phyloP scores from a whole-genome alignment of 1,139 yeast genomes.

The Hyphopichia fennica region DNA sequence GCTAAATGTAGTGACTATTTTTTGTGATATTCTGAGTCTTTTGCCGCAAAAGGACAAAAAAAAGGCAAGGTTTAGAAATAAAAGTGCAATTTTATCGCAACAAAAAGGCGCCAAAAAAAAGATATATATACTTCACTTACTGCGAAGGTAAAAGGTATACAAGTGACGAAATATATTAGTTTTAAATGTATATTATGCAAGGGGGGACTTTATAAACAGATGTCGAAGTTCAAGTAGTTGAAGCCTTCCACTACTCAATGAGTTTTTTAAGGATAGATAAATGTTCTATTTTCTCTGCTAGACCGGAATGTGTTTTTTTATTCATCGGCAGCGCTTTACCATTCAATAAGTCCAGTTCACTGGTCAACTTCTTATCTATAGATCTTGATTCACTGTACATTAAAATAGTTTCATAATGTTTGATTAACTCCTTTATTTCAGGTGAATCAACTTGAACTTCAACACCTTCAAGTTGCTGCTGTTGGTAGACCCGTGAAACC shows the following conservation, averaged over 20 bases:
- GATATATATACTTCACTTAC: too few species aligned
- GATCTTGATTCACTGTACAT: slow-evolving; percentile 9
- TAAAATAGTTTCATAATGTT: slow-evolving; percentile 25
- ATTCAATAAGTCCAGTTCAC: slow-evolving; percentile 1
- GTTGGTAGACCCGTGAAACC: slow-evolving; percentile 36
- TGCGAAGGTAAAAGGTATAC: too few species aligned
- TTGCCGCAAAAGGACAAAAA: too few species aligned
- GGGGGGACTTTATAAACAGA: too few species aligned
- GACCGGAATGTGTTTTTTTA: slow-evolving; percentile 2
- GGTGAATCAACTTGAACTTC: slow-evolving; percentile 30
- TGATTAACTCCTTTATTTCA: slow-evolving; percentile 13
- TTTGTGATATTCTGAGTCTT: too few species aligned
- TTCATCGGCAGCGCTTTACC: background rate
- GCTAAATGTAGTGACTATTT: too few species aligned
- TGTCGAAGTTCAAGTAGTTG: too few species aligned
- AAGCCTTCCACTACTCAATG: background rate
- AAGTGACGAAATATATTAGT: too few species aligned
- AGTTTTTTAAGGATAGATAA: slow-evolving; percentile 1
- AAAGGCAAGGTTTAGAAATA: too few species aligned
- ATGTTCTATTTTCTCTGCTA: slow-evolving; percentile 7
- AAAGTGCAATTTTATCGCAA: too few species aligned
- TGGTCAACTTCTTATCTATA: background rate
- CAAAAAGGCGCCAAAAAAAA: too few species aligned
- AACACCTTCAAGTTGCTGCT: slow-evolving; percentile 43
- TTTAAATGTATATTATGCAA: too few species aligned